These are phyloP conservation scores for Solanum neorickii DNA, from an alignment of 257 asterid species.

Conservation along the genomic window DNA sequence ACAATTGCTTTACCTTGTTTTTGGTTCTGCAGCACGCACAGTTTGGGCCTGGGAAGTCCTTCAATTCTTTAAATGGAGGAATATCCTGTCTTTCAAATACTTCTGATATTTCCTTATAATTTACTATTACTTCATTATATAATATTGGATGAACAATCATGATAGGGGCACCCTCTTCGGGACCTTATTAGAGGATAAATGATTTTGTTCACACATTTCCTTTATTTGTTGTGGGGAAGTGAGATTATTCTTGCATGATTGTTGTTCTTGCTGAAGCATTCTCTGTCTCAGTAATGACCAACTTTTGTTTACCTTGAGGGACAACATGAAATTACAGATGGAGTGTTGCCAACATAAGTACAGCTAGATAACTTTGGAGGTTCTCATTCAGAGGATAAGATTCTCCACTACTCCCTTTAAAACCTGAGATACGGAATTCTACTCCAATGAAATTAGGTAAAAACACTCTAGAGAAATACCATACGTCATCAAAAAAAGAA, in stretches of 20 bases:
- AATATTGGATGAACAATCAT: not conserved
- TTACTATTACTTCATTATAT: not conserved
- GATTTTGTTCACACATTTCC: not conserved
- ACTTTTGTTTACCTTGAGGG: not conserved
- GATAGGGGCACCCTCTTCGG: not conserved
- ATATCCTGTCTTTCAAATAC: not conserved
- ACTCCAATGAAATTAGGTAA: not conserved
- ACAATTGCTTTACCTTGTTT: not conserved
- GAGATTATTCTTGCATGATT: not conserved
- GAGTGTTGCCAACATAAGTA: not conserved
- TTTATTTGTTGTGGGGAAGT: not conserved
- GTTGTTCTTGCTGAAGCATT: not conserved
- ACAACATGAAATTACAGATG: not conserved
- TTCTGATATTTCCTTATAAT: not conserved
- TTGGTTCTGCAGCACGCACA: not conserved
- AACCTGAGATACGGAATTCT: not conserved
- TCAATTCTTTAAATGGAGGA: not conserved
- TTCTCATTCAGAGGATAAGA: not conserved
- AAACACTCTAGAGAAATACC: too few relatives aligned
- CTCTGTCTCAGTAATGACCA: not conserved
- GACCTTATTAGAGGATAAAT: not conserved
- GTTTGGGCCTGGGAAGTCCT: not conserved
- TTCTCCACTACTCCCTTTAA: not conserved
- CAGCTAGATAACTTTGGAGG: not conserved
- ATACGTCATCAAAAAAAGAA: not conserved